Evolutionary conservation across 768 basidiomycete species (phyloP).

Genomic region (Collybiopsis luxurians): DNA sequence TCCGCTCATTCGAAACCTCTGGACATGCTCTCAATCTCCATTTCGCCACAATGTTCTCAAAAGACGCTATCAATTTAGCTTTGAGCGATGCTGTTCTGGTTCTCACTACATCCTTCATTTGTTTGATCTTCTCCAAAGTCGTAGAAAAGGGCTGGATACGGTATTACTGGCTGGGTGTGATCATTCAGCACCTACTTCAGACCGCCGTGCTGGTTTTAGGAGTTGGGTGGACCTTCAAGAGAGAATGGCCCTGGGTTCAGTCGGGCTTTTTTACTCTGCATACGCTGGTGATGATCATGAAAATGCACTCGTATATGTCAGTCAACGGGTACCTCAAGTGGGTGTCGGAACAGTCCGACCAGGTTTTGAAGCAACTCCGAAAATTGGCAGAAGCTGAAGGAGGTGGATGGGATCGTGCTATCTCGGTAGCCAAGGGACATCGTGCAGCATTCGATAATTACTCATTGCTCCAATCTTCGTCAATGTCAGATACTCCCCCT

Average conservation of each 20-base stretch:
- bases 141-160: constrained; percentile 75
- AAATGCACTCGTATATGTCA: constrained; percentile 92
- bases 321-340: constrained; percentile 81
- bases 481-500: constrained; percentile 24
- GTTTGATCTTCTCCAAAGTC: constrained; percentile 81
- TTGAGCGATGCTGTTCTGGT: constrained; percentile 84
- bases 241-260: constrained; percentile 98
- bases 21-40: constrained; percentile 75
- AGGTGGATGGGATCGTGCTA: constrained; percentile 61
- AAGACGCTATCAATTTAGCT: constrained; percentile 80
- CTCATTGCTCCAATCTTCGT: constrained; percentile 20
- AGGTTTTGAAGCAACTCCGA: constrained; percentile 42
- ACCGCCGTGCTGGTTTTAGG: constrained; percentile 66
- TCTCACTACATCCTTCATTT: constrained; percentile 62
- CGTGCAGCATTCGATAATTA: constrained; percentile 38
- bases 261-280: constrained; percentile 88
- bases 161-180: constrained; percentile 74
- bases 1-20: constrained; percentile 71
- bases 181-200: constrained; percentile 83
- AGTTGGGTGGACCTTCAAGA: constrained; percentile 90
- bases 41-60: constrained; percentile 86
- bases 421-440: constrained; percentile 44
- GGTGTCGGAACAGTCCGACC: constrained; percentile 44
- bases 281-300: constrained; percentile 89
- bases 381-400: constrained; percentile 49